These are phyloP conservation scores for Elsinoe perseae DNA, from an alignment of 2,329 filamentous ascomycete genomes.

Conservation along the genomic window DNA sequence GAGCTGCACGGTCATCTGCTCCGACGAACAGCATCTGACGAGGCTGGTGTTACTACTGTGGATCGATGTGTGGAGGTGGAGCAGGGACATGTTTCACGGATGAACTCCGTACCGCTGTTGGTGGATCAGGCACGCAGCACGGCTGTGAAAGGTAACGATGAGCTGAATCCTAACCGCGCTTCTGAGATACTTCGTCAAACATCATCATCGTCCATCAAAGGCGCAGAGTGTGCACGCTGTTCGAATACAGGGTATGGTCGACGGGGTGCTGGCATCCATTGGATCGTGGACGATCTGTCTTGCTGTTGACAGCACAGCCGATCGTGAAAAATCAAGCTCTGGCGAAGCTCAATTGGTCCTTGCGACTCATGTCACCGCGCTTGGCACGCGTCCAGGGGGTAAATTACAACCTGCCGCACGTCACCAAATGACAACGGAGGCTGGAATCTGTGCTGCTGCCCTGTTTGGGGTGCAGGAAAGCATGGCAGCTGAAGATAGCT, in stretches of 20 bases:
- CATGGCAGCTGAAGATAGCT: neutral
- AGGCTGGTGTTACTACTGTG: no score
- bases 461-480: neutral
- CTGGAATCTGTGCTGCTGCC: slow-evolving; percentile 1
- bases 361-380: slow-evolving; percentile 9
- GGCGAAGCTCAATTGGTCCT: slow-evolving; percentile 11
- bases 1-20: no score
- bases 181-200: no score
- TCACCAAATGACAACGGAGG: slow-evolving; percentile 5
- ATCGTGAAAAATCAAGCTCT: slow-evolving; percentile 12
- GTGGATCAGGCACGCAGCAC: no score
- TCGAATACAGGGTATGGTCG: neutral
- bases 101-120: neutral
- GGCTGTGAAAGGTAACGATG: no score
- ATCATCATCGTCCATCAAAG: no score
- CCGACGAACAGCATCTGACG: no score
- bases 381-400: slow-evolving; percentile 11
- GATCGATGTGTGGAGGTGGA: no score
- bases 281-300: neutral
- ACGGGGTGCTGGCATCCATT: neutral
- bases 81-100: neutral
- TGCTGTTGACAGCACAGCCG: neutral
- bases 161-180: no score
- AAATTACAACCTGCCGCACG: slow-evolving; percentile 11
- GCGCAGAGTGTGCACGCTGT: no score